These are phyloP conservation scores for Circinella minor DNA, from an alignment of 371 early-diverging fungal genomes.

Conservation along the genomic window DNA sequence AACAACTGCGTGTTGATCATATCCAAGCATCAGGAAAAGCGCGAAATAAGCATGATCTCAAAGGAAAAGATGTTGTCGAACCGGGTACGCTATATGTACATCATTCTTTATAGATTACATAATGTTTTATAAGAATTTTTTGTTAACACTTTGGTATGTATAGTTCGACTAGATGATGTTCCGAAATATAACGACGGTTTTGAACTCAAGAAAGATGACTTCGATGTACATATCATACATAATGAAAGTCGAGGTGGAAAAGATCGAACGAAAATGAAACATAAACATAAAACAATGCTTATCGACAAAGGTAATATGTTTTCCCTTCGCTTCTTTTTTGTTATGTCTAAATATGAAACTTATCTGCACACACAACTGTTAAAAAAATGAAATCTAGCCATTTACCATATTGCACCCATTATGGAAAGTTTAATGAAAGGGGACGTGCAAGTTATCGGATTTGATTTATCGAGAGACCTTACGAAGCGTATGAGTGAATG, in stretches of 20 bases:
- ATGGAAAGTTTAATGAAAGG: constrained; percentile 57
- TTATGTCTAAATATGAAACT: neutral
- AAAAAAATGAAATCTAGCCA: constrained; percentile 36
- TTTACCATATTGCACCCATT: constrained; percentile 56
- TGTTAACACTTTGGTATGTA: neutral
- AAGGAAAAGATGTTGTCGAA: constrained; percentile 55
- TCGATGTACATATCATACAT: constrained; percentile 50
- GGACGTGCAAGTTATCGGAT: constrained; percentile 70
- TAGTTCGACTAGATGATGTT: constrained; percentile 30
- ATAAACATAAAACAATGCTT: constrained; percentile 71
- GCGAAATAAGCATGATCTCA: constrained; percentile 59
- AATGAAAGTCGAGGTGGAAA: constrained; percentile 46
- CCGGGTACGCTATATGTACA: constrained; percentile 30
- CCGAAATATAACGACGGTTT: constrained; percentile 31
- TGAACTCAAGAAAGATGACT: constrained; percentile 38
- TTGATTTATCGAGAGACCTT: constrained; percentile 68
- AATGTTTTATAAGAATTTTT: no score
- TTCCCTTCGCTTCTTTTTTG: constrained; percentile 1
- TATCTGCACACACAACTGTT: no score
- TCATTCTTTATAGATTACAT: neutral
- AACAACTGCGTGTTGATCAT: constrained; percentile 66
- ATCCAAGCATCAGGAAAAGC: constrained; percentile 46
- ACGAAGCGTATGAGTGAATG: constrained; percentile 61
- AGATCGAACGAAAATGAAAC: constrained; percentile 62
- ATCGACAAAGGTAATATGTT: constrained; percentile 66